phyloP scores from a whole-genome alignment of 179 eudicot species.

The Heliamphora pulchella region DNA sequence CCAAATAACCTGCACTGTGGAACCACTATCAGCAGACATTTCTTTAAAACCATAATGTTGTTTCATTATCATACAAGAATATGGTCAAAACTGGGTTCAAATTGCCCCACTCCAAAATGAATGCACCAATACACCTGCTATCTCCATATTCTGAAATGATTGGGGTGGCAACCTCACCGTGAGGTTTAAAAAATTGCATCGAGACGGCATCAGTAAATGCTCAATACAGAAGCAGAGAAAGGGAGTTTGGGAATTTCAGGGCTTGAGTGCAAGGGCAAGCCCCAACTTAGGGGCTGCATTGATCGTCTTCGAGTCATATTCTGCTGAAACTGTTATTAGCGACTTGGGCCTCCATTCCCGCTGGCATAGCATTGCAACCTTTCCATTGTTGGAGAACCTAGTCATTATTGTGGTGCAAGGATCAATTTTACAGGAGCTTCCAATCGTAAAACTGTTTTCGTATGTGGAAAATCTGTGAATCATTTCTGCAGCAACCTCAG shows the following conservation, averaged over 20 bases:
- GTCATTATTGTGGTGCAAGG: conserved; percentile 53
- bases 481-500: conserved; percentile 86
- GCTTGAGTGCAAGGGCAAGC: conserved; percentile 77
- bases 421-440: conserved; percentile 59
- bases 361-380: conserved; percentile 64
- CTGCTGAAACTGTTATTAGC: conserved; percentile 52
- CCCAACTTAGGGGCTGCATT: conserved; percentile 51
- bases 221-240: neutral
- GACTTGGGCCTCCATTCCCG: conserved; percentile 89
- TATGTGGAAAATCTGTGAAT: conserved; percentile 53
- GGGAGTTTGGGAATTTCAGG: conserved; percentile 30
- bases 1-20: no score
- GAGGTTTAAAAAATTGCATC: conserved; percentile 13
- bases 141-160: conserved; percentile 9
- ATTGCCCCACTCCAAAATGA: conserved; percentile 9
- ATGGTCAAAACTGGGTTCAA: conserved; percentile 17
- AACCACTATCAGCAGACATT: no score
- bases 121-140: conserved; percentile 17
- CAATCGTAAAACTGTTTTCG: conserved; percentile 62
- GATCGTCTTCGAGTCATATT: conserved; percentile 57
- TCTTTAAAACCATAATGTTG: no score
- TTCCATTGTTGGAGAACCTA: conserved; percentile 56
- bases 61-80: neutral
- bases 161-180: conserved; percentile 17
- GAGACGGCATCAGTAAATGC: neutral